Evolutionary conservation across 495 filamentous ascomycete species (phyloP), one percentile per base, ranked within the genome.

Genomic region (Polyplosphaeria fusca): DNA sequence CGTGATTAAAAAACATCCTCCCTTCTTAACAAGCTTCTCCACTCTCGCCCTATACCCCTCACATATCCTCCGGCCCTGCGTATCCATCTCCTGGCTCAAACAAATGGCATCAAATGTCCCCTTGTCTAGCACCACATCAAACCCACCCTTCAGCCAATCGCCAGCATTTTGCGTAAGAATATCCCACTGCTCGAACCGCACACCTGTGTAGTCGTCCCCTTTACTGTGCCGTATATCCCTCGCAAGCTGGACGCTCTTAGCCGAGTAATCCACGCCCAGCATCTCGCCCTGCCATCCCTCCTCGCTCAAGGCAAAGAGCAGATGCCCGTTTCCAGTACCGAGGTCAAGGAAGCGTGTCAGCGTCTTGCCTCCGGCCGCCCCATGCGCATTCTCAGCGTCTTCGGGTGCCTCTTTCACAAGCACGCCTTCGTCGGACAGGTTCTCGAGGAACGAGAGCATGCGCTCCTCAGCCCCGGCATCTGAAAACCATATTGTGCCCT

Each of bases 41-140:
- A 89, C 85, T 22, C 81, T 77, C 57, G 75, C 74, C 19, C 79
- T 77, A 75, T 97, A 98, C 42, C 77, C 75, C 68, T 96, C 89
- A 66, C 78, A 85, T 18, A 86, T 74, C 41, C 82, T 77, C 9
- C 74, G 71, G 2, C 79, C 83, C 19, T 67, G 53, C 7, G 35
- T 64, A 54, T 85, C 76, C 23, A 68, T 71, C 68, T 88, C 87
- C 27, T 77, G 79, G 40, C 78, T 82, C 18, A 98, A 72, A 37
- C 82, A 86, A 4, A 98, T 82, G 2, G 93, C 93, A 77, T 98
- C 93, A 73, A 96, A 98, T 1, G 93, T 98, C 22, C 93, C 93
- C 69, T 98, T 98, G 71, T 98, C 93, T 4, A 96, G 77, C 0
- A 95, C 85, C 0, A 96, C 79, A 72, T 96, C 90, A 68, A 90